Evolutionary conservation across 768 basidiomycete species (phyloP), one percentile per base, ranked within the genome.

Genomic region (Trametes punicea): DNA sequence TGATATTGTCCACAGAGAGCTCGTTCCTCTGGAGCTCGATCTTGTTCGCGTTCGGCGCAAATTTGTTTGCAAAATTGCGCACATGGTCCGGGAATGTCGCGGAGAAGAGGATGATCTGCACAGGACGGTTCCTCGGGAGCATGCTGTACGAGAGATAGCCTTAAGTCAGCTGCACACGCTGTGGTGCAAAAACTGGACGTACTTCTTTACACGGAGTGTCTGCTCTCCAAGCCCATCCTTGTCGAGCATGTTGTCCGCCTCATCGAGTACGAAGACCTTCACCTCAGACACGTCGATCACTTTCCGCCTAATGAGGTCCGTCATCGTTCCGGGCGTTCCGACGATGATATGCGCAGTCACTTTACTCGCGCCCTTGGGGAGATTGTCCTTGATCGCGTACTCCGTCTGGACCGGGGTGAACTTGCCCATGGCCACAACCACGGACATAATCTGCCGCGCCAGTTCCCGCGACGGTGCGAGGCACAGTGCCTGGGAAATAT

Each of bases 241-340:
- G 68, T 95, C 94, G 63, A 99, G 77, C 96, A 98, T 98, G 73
- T 98, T 97, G 73, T 99, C 97, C 34, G 97, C 97, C 73, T 99
- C 97, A 67, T 99, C 97, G 7, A 98, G 77, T 3, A 98, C 96
- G 54, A 98, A 93, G 3, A 96, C 90, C 67, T 91, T 92, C 70
- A 99, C 81, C 27, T 85, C 77, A 45, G 78, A 81, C 15, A 87
- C 75, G 66, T 98, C 91, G 55, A 98, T 80, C 40, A 93, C 86
- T 61, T 74, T 86, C 65, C 81, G 78, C 63, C 84, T 75, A 65
- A 98, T 83, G 66, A 97, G 80, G 71, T 96, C 93, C 36, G 83
- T 78, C 83, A 97, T 87, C 20, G 96, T 98, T 15, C 97, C 97
- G 0, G 97, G 95, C 0, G 95, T 99, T 29, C 97, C 97, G 40